phyloP scores from a whole-genome alignment of 257 asterid species.

The Nicotiana paniculata region DNA sequence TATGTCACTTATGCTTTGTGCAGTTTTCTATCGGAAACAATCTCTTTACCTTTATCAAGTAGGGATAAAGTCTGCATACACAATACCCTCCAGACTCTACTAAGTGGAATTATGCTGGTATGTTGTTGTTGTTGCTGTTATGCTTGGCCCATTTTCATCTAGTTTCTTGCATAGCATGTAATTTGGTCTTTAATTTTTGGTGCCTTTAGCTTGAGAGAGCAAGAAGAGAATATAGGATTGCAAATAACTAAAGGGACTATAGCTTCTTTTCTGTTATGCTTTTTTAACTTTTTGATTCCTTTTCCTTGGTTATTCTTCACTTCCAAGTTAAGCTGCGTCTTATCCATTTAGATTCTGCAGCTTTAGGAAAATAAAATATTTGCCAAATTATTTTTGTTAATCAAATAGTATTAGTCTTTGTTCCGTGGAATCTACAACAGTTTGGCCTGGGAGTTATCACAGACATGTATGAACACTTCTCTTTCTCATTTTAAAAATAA shows the following conservation, averaged over 20 bases:
- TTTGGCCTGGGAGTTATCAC: neutral
- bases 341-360: neutral
- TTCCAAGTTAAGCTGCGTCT: neutral
- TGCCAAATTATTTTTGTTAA: neutral
- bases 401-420: neutral
- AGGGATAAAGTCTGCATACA: no score
- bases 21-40: no score
- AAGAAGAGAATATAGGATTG: neutral
- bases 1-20: neutral
- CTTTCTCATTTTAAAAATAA: neutral
- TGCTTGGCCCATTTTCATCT: neutral
- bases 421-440: neutral
- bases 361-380: no score
- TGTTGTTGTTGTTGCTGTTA: no score
- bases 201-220: neutral
- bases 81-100: no score
- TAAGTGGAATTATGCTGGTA: accelerated
- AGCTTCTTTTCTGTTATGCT: neutral
- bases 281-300: neutral
- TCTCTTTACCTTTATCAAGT: no score
- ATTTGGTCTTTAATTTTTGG: neutral
- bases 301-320: constrained; percentile 1
- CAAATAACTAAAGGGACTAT: neutral
- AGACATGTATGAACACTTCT: neutral
- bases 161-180: neutral